A percentile compares a stretch with the other conserved stretches of the same genome.
Conservation (phyloP, 2,329 filamentous ascomycete species). For the Parascedosporium putredinis region DNA sequence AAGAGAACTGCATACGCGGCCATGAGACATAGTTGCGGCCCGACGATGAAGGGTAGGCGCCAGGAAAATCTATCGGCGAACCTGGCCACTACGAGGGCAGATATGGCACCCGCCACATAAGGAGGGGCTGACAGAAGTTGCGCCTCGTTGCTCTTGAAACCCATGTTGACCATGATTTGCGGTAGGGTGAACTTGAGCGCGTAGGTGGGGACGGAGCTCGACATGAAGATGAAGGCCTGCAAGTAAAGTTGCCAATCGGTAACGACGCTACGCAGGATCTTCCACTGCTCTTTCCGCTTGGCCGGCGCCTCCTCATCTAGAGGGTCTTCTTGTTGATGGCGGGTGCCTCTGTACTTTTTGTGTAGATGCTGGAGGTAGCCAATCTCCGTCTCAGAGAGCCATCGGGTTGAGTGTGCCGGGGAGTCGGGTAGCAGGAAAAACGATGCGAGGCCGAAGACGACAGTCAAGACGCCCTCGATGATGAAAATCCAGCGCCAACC, state of each 20-base stretch:
- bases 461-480: conserved; percentile 27
- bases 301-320: neutral
- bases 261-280: neutral
- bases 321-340: neutral
- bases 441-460: conserved; percentile 21
- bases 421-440: conserved; percentile 24
- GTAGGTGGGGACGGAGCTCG: conserved; percentile 23
- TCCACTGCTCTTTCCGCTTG: neutral
- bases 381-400: conserved; percentile 1
- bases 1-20: conserved; percentile 16
- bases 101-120: conserved; percentile 16
- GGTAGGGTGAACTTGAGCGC: conserved; percentile 22
- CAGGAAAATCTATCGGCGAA: conserved; percentile 9
- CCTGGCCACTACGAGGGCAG: conserved; percentile 3
- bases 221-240: conserved; percentile 26
- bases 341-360: neutral
- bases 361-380: neutral
- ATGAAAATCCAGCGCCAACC: conserved; percentile 37
- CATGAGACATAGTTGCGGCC: conserved; percentile 6
- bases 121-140: conserved; percentile 24
- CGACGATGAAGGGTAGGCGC: conserved; percentile 11
- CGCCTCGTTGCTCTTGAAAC: conserved; percentile 20
- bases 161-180: conserved; percentile 27
- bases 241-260: conserved; percentile 17
- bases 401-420: neutral